Evolutionary conservation across 371 early-diverging fungal genomes (phyloP).

Genomic region (Neoconidiobolus thromboides): DNA sequence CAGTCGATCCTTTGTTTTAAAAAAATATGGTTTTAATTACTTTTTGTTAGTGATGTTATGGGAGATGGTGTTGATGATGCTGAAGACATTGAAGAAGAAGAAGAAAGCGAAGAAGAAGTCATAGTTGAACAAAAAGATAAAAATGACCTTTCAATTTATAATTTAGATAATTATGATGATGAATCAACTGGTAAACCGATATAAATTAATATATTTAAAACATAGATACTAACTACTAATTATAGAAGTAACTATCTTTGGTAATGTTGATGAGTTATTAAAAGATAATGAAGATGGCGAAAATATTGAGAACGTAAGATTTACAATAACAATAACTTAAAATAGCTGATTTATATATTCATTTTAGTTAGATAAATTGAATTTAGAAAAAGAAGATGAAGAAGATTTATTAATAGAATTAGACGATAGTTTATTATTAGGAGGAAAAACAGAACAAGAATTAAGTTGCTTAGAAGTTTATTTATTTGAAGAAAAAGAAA

Average conservation of each 20-base stretch:
- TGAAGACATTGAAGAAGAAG: not conserved
- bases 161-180: conserved; percentile 55
- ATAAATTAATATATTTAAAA: not conserved
- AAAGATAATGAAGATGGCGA: conserved; percentile 12
- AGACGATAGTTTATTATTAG: conserved; percentile 66
- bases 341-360: conserved; percentile 50
- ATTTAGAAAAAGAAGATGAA: conserved; percentile 37
- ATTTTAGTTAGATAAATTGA: conserved; percentile 67
- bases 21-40: conserved; percentile 5
- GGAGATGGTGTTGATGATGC: not conserved
- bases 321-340: conserved; percentile 43
- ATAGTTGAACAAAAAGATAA: conserved; percentile 7
- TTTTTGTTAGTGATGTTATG: not conserved
- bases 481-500: conserved; percentile 52
- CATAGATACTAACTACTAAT: not conserved
- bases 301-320: conserved; percentile 9
- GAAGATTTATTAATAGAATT: conserved; percentile 9
- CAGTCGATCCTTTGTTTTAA: conserved; percentile 53
- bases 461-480: conserved; percentile 84
- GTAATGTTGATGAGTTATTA: not conserved
- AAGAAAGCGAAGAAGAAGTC: conserved; percentile 12
- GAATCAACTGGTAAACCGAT: conserved; percentile 4
- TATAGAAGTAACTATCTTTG: not conserved
- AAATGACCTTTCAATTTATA: conserved; percentile 15
- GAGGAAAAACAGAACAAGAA: conserved; percentile 88